phyloP scores from a whole-genome alignment of 129 eudicot species.

The Lonicera japonica region DNA sequence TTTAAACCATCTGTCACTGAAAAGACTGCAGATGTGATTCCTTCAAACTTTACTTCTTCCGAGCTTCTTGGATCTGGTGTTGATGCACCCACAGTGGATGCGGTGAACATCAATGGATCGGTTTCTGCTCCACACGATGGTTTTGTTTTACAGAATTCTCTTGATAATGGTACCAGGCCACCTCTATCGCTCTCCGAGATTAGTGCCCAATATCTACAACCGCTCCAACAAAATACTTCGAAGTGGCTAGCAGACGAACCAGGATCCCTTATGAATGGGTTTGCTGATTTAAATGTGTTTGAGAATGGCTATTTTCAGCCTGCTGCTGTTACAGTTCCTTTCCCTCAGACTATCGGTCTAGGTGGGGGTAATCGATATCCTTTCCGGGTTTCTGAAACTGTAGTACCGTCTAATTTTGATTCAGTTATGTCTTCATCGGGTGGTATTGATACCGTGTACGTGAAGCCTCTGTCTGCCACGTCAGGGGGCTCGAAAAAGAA shows the following conservation, averaged over 20 bases:
- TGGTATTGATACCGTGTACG: constrained; percentile 26
- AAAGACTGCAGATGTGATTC: constrained; percentile 30
- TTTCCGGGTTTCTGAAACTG: constrained; percentile 29
- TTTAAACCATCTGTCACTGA: constrained; percentile 69
- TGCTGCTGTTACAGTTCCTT: constrained; percentile 37
- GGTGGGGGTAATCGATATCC: constrained; percentile 17
- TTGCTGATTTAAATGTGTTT: constrained; percentile 34
- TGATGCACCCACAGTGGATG: constrained; percentile 14
- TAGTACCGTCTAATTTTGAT: constrained; percentile 48
- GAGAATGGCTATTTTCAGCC: constrained; percentile 41
- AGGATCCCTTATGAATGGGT: constrained; percentile 33
- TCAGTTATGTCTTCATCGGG: constrained; percentile 40
- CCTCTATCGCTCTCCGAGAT: constrained; percentile 26
- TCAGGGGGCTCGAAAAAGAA: constrained; percentile 39
- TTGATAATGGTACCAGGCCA: constrained; percentile 20
- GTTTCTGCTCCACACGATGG: constrained; percentile 31
- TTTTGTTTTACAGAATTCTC: constrained; percentile 28
- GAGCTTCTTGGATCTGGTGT: constrained; percentile 26
- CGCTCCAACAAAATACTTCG: constrained; percentile 34
- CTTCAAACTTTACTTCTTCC: constrained; percentile 25
- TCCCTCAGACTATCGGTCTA: constrained; percentile 33
- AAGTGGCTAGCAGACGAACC: constrained; percentile 40
- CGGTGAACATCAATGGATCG: too few species aligned
- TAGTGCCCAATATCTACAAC: constrained; percentile 34
- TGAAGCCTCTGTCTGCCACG: constrained; percentile 29